Conservation (phyloP, 179 eudicot genomes). For the Silene noctiflora region DNA sequence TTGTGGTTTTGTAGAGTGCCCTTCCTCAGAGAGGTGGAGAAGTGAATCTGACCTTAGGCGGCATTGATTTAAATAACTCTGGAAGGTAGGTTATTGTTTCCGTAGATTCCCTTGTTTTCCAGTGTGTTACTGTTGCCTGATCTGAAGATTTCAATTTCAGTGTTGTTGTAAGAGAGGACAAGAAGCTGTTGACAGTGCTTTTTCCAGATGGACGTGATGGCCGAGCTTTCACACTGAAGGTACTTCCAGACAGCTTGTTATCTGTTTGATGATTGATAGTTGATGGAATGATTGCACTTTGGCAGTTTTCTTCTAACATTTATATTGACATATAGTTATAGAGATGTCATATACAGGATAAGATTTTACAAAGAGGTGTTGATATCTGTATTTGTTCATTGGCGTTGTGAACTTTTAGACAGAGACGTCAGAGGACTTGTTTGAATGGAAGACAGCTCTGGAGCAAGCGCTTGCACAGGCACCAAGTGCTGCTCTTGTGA, state of each 20-base stretch:
- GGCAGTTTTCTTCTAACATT: neutral
- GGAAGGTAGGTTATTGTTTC: conserved; percentile 60
- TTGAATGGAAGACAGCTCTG: conserved; percentile 96
- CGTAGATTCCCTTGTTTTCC: neutral
- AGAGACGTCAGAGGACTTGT: conserved; percentile 89
- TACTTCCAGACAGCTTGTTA: conserved; percentile 22
- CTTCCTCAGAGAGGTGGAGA: conserved; percentile 94
- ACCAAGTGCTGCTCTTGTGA: conserved; percentile 98
- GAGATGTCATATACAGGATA: neutral
- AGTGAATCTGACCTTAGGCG: conserved; percentile 93
- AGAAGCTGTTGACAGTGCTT: conserved; percentile 81
- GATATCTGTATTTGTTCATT: conserved; percentile 10
- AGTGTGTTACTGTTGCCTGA: conserved; percentile 17
- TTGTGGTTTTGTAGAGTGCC: conserved; percentile 56
- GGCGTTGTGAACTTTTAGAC: conserved; percentile 47
- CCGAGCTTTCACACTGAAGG: conserved; percentile 98
- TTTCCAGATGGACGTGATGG: conserved; percentile 99
- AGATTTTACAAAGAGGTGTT: conserved; percentile 1
- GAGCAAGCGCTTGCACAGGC: conserved; percentile 99
- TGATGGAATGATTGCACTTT: neutral
- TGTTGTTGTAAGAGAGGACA: conserved; percentile 97
- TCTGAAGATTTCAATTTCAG: conserved; percentile 42
- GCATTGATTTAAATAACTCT: conserved; percentile 98
- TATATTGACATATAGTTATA: neutral
- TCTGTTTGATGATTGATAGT: neutral